A percentile compares a stretch with the other conserved stretches of the same genome.
phyloP scores from a whole-genome alignment of 2,329 filamentous ascomycete genomes.

The Phyllosticta citribraziliensis region DNA sequence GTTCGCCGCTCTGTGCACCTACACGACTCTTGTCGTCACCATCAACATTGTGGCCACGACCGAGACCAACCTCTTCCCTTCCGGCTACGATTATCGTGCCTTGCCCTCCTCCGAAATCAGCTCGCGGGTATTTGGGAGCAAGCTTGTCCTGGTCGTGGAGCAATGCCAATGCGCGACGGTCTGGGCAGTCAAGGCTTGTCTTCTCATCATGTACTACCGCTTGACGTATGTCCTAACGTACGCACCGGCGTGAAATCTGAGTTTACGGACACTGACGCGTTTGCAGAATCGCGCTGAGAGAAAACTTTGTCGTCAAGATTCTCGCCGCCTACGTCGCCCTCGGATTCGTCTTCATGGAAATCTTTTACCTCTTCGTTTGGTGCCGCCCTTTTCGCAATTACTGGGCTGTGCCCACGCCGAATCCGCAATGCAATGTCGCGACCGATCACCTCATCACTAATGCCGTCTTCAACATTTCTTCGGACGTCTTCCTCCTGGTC shows the following conservation, averaged over 20 bases:
- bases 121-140: slow-evolving; percentile 31
- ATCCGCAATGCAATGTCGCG: slow-evolving; percentile 33
- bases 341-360: slow-evolving; percentile 29
- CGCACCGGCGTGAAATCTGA: not conserved
- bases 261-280: not conserved
- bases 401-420: slow-evolving; percentile 22
- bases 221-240: slow-evolving; percentile 19
- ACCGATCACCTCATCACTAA: slow-evolving; percentile 38
- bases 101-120: slow-evolving; percentile 22
- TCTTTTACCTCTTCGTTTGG: slow-evolving; percentile 31
- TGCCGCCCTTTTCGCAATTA: slow-evolving; percentile 29
- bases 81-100: slow-evolving; percentile 34
- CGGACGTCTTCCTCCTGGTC: slow-evolving; percentile 26
- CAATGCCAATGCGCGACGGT: slow-evolving; percentile 27
- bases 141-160: slow-evolving; percentile 30
- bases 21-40: slow-evolving; percentile 42
- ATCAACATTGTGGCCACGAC: slow-evolving; percentile 34
- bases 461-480: slow-evolving; percentile 34
- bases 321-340: slow-evolving; percentile 25
- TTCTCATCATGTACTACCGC: slow-evolving; percentile 29
- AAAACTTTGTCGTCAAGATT: slow-evolving; percentile 26
- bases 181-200: slow-evolving; percentile 27
- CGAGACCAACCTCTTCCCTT: slow-evolving; percentile 35
- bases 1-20: slow-evolving; percentile 39
- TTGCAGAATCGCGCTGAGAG: slow-evolving; percentile 17